Percentiles rank a stretch among this genome's conserved stretches.
Conservation (phyloP, 192 early-diverging fungal genomes). For the Gamsiella multidivaricata region DNA sequence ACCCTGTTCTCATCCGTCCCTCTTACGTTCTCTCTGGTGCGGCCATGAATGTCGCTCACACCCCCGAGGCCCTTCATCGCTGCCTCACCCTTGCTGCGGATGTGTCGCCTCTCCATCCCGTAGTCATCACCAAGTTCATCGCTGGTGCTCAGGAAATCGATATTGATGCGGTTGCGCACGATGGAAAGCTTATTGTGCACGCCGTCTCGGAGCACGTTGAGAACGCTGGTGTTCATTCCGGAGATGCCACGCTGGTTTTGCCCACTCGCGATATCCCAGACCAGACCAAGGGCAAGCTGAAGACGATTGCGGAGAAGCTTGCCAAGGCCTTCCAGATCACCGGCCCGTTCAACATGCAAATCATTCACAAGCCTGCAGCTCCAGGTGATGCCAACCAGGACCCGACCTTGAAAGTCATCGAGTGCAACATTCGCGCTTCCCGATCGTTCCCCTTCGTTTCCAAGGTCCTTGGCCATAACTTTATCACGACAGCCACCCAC, state of each 20-base stretch:
- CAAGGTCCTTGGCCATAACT: conserved; percentile 91
- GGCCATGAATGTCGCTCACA: conserved; percentile 96
- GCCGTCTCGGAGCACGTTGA: conserved; percentile 97
- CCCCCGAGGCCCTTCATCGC: conserved; percentile 72
- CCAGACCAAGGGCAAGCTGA: conserved; percentile 68
- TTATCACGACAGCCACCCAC: conserved; percentile 91
- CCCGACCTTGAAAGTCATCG: conserved; percentile 90
- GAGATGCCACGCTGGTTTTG: conserved; percentile 93
- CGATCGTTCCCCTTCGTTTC: conserved; percentile 98
- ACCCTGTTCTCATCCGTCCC: conserved; percentile 95
- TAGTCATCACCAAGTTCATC: conserved; percentile 98
- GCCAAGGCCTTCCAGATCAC: conserved; percentile 93
- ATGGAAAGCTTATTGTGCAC: conserved; percentile 87
- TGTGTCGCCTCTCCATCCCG: conserved; percentile 94
- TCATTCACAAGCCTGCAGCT: conserved; percentile 70
- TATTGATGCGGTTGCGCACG: conserved; percentile 90
- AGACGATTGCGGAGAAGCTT: conserved; percentile 86
- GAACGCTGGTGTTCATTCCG: conserved; percentile 97
- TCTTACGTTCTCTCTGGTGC: conserved; percentile 98
- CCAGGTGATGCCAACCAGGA: conserved; percentile 49
- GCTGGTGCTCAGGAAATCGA: conserved; percentile 94
- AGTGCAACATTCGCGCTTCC: conserved; percentile 97
- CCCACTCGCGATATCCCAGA: conserved; percentile 73
- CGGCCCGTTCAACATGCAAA: conserved; percentile 99
- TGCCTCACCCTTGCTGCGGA: conserved; percentile 85